These are phyloP conservation scores for Handroanthus guayacan DNA, from an alignment of 257 asterid species.

Conservation along the genomic window DNA sequence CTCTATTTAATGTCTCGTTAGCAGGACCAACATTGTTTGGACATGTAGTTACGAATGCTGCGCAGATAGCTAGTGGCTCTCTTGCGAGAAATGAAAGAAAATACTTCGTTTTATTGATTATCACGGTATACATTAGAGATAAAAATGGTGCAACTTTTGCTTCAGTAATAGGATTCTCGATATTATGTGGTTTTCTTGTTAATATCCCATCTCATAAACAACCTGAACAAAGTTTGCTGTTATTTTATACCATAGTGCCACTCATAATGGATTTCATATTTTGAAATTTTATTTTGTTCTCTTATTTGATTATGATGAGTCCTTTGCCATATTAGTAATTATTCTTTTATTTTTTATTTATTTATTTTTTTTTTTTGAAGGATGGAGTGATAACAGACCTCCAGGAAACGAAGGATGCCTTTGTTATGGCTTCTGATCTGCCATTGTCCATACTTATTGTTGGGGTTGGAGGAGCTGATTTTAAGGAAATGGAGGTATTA, in stretches of 20 bases:
- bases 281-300: slow-evolving; percentile 19
- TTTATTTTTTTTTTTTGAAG: slow-evolving; percentile 34
- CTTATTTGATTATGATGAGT: slow-evolving; percentile 18
- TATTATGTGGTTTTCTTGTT: slow-evolving; percentile 24
- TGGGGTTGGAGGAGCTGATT: slow-evolving; percentile 99
- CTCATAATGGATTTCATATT: slow-evolving; percentile 7
- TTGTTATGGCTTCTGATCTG: slow-evolving; percentile 93
- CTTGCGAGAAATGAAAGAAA: slow-evolving; percentile 72
- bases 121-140: slow-evolving; percentile 67
- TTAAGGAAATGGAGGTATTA: slow-evolving; percentile 95
- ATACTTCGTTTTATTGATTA: slow-evolving; percentile 84
- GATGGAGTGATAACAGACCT: slow-evolving; percentile 99
- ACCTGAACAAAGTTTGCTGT: slow-evolving; percentile 13
- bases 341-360: not conserved
- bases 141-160: slow-evolving; percentile 27
- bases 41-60: slow-evolving; percentile 81
- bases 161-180: slow-evolving; percentile 2
- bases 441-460: slow-evolving; percentile 94
- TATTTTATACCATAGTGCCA: not conserved
- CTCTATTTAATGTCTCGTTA: slow-evolving; percentile 88
- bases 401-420: slow-evolving; percentile 95
- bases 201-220: not conserved
- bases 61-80: slow-evolving; percentile 86
- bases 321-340: not conserved
- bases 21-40: slow-evolving; percentile 99